Evolutionary conservation across 805 yeast species (phyloP).

Genomic region (Saccharomyces jurei): DNA sequence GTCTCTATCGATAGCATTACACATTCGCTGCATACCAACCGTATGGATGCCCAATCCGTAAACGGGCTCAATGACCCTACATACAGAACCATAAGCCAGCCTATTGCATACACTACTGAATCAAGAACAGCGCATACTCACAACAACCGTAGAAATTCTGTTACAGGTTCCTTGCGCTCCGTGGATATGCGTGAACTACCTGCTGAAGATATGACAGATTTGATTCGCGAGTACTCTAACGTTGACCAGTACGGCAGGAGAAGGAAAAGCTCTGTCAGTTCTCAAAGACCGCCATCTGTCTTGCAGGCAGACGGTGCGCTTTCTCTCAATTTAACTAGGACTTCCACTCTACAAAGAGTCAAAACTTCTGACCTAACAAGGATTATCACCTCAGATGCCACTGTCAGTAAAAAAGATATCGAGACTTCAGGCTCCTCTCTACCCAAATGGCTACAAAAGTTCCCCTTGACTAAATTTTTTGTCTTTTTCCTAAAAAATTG

Average conservation of each 20-base stretch:
- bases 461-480: slow-evolving; percentile 22
- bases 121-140: neutral
- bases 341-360: slow-evolving; percentile 9
- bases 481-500: slow-evolving; percentile 44
- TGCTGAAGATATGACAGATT: slow-evolving; percentile 37
- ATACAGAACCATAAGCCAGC: slow-evolving; percentile 13
- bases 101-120: slow-evolving; percentile 17
- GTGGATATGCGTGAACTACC: slow-evolving; percentile 32
- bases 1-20: neutral
- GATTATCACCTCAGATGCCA: slow-evolving; percentile 30
- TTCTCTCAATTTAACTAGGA: neutral
- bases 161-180: slow-evolving; percentile 12
- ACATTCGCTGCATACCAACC: neutral
- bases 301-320: neutral
- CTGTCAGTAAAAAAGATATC: slow-evolving; percentile 25
- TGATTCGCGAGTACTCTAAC: slow-evolving; percentile 41
- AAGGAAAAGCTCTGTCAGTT: slow-evolving; percentile 14
- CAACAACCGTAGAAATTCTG: slow-evolving; percentile 10
- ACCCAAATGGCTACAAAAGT: slow-evolving; percentile 22
- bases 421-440: slow-evolving; percentile 25
- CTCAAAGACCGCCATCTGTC: neutral
- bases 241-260: slow-evolving; percentile 28
- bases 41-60: neutral
- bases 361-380: slow-evolving; percentile 24
- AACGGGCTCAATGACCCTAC: neutral